Evolutionary conservation across 768 basidiomycete genomes (phyloP), one percentile per base, ranked within the genome.

Genomic region (Dacryopinax spathularia): DNA sequence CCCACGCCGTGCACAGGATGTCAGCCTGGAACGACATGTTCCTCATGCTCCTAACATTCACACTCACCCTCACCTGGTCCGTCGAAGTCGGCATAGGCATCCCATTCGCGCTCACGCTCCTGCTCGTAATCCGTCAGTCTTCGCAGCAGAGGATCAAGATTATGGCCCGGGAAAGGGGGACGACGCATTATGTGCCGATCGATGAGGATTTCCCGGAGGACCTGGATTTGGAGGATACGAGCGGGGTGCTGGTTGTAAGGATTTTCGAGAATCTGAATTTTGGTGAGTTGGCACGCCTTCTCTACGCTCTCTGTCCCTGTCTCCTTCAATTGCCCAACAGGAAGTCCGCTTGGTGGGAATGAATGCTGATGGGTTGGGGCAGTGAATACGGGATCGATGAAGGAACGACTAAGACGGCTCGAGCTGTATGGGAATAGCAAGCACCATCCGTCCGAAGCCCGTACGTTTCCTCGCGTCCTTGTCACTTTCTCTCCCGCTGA

Each of bases 381-480:
- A 89, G 93, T 95, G 13, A 99, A 99, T 72, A 94, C 94, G 22
- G 89, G 92, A 34, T 92, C 94, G 70, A 76, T 99, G 22, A 97
- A 97, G 78, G 93, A 77, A 41, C 67, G 76, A 13, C 66, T 77
- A 2, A 64, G 76, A 48, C 77, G 92, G 67, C 79, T 99, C 60
- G 95, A 99, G 69, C 73, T 95, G 44, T 99, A 97, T 69, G 95
- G 95, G 1, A 74, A 82, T 9, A 78, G 82, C 48, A 84, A 78
- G 67, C 84, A 79, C 22, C 96, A 98, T 75, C 96, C 96, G 0
- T 91, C 90, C 1, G 95, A 97, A 66, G 85, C 81, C 63, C 94
- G 48, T 56, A 31, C 25, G 48, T 56, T n/a, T n/a, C n/a, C 77
- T 1, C 34, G 61, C n/a, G 34, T 69, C 34, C 63, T 20, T 1